Evolutionary conservation across 331 rosid species (phyloP).

Genomic region (Prunus yedoensis): DNA sequence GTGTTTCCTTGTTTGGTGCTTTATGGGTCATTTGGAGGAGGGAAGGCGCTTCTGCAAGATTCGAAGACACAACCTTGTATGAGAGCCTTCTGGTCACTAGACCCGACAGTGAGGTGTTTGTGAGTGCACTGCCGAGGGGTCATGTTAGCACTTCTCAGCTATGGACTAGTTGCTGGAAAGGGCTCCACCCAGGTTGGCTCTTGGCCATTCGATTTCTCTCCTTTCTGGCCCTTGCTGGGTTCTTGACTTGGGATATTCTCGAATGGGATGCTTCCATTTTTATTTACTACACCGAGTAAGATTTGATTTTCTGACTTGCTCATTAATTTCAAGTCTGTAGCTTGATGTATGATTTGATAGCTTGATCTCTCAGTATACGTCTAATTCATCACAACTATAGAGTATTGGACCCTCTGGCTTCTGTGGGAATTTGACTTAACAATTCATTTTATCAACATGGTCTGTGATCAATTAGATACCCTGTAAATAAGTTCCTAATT

Average conservation of each 20-base stretch:
- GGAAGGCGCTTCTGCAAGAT: slow-evolving; percentile 33
- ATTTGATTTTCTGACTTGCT: not conserved
- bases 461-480: not conserved
- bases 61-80: slow-evolving; percentile 29
- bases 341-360: not conserved
- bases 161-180: slow-evolving; percentile 75
- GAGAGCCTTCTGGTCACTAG: slow-evolving; percentile 48
- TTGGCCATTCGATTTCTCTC: slow-evolving; percentile 49
- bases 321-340: not conserved
- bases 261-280: slow-evolving; percentile 46
- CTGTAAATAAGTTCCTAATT: not conserved
- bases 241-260: slow-evolving; percentile 44
- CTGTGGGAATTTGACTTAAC: not conserved
- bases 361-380: not conserved
- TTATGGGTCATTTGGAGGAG: slow-evolving; percentile 51
- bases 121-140: slow-evolving; percentile 38
- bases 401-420: not conserved
- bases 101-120: slow-evolving; percentile 31
- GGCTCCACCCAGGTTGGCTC: slow-evolving; percentile 59
- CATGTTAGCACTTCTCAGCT: slow-evolving; percentile 43
- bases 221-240: slow-evolving; percentile 36
- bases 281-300: slow-evolving; percentile 72
- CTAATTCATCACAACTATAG: too few relatives aligned
- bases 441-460: not conserved
- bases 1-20: slow-evolving; percentile 35